Conservation (phyloP, 306 rosid species). For the Medicago arabica region DNA sequence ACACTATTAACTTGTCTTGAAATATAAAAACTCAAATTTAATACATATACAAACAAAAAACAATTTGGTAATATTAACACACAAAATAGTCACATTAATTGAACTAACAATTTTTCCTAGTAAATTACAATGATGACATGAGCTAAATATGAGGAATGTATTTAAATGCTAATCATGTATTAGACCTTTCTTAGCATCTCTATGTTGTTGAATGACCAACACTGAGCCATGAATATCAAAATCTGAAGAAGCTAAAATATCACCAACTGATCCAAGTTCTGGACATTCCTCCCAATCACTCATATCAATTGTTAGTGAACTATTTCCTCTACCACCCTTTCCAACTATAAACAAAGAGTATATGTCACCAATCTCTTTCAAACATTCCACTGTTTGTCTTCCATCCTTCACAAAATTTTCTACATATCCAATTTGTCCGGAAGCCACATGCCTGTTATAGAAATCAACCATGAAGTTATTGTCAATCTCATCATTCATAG, state of each 20-base stretch:
- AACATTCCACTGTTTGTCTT: constrained; percentile 59
- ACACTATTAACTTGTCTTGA: no score
- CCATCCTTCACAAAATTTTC: constrained; percentile 79
- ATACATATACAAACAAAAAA: no score
- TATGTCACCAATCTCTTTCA: constrained; percentile 75
- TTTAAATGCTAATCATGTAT: constrained; percentile 35
- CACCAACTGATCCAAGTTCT: constrained; percentile 95
- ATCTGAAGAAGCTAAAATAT: constrained; percentile 90
- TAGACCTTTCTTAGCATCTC: constrained; percentile 63
- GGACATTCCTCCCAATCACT: constrained; percentile 99
- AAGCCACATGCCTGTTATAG: constrained; percentile 73
- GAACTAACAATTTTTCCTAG: no score
- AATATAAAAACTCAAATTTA: no score
- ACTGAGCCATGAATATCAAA: constrained; percentile 74
- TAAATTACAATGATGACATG: no score
- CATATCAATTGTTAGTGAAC: constrained; percentile 79
- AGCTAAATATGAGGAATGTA: no score
- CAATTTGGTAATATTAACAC: no score
- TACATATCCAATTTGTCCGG: constrained; percentile 81
- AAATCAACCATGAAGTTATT: constrained; percentile 76
- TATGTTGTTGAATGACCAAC: constrained; percentile 85
- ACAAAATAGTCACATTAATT: no score
- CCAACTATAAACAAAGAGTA: constrained; percentile 86
- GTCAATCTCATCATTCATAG: constrained; percentile 58
- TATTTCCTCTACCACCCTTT: constrained; percentile 81